Base-by-base conservation (phyloP, 2,329 filamentous ascomycete genomes). In the Metarhizium robertsii region DNA sequence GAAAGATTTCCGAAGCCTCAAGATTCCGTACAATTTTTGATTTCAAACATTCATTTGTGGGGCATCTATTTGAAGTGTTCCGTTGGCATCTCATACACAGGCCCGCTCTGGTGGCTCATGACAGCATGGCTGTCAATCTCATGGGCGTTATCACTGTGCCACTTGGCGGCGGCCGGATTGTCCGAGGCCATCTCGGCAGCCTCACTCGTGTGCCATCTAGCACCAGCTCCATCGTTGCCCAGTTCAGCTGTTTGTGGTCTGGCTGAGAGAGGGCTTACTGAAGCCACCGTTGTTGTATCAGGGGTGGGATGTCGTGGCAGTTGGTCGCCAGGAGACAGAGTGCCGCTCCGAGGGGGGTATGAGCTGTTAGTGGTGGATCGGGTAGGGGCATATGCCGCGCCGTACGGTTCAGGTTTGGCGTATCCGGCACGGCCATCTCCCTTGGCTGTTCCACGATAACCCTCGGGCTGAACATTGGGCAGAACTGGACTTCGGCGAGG, bases 1-100 rank as follows among this genome's bases (percentile, higher is more conserved):
- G 38, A 16, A 16, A 16, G 38, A 16, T 16, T 2, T 40, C 38
- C 14, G 7, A 16, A 40, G 11, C 11, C 38, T 40, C 38, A 16
- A 40, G n/a, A 14, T 40, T 11, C 32, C 13, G 5, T 40, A 40
- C 38, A 40, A 5, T 40, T 40, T 36, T 16, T 40, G 11, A 14
- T 5, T 11, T 16, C 13, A 40, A 40, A 40, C 38, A 40, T 40
- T 13, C 14, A 40, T 40, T 13, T 13, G 11, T 20, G 20, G 25
- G n/a, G 25, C 45, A 36, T 11, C 18, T 65, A 74, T 56, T 66
- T 65, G 59, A 73, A 74, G 34, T 56, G 59, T 59, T 74, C 66
- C 13, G 68, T 61, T 3, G 73, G 69, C 73, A 75, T 75, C 65
- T 75, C 73, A 55, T 72, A 75, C 5, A 75, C 70, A 2, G 69